Evolutionary conservation across 257 asterid genomes (phyloP).

Genomic region (Petunia secreta): DNA sequence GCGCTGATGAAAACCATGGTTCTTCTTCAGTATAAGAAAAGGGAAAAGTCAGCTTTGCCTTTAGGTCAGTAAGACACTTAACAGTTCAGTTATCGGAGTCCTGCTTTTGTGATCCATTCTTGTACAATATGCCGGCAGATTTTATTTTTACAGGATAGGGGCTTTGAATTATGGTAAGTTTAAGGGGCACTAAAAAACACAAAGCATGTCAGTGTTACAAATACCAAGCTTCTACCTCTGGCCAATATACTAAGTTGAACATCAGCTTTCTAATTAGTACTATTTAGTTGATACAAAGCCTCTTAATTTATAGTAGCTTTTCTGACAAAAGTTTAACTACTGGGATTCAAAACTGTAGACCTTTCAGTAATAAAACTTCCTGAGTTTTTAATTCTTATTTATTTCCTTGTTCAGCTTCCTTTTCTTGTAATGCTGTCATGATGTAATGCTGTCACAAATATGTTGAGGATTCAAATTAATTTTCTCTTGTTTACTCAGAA

Average conservation of each 20-base stretch:
- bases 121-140: constrained; percentile 27
- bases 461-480: background rate
- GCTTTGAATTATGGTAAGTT: background rate
- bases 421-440: constrained; percentile 7
- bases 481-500: background rate
- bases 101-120: constrained; percentile 42
- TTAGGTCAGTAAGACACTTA: background rate
- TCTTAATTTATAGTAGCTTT: background rate
- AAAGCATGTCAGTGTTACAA: no score
- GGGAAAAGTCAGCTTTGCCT: background rate
- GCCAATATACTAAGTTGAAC: no score
- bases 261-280: no score
- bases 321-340: background rate
- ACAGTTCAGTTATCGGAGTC: constrained; percentile 23
- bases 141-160: constrained; percentile 32
- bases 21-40: background rate
- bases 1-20: constrained; percentile 23
- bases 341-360: background rate
- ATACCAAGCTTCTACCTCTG: no score
- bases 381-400: background rate
- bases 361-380: background rate
- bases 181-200: no score
- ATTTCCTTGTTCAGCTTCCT: background rate
- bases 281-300: no score
- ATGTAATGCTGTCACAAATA: background rate